Conservation (phyloP, 331 rosid genomes). For the Telfairia occidentalis region DNA sequence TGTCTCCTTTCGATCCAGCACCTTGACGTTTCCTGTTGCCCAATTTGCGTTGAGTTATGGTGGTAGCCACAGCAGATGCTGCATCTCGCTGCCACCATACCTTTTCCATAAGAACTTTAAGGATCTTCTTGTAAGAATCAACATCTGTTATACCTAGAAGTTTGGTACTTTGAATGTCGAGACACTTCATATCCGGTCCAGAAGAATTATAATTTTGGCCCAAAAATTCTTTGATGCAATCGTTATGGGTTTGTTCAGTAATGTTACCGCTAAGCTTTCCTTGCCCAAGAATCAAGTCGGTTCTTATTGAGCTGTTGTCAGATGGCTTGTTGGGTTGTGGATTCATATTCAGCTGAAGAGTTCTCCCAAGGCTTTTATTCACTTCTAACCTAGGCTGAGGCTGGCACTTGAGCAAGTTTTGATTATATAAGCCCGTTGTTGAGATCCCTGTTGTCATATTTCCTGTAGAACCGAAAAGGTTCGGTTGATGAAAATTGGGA, state of each 20-base stretch:
- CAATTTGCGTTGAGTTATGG: conserved; percentile 56
- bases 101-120: conserved; percentile 52
- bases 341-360: conserved; percentile 45
- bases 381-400: conserved; percentile 44
- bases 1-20: conserved; percentile 54
- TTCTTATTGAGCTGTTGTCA: conserved; percentile 50
- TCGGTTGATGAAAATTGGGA: conserved; percentile 58
- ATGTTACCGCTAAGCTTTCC: conserved; percentile 19
- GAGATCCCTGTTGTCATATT: conserved; percentile 33
- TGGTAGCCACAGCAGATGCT: conserved; percentile 64
- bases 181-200: conserved; percentile 37
- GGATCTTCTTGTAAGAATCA: conserved; percentile 66
- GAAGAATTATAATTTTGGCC: not conserved
- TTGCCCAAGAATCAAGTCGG: conserved; percentile 74
- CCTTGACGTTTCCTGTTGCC: conserved; percentile 56
- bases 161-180: conserved; percentile 39
- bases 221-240: conserved; percentile 42
- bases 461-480: conserved; percentile 36
- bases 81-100: conserved; percentile 99
- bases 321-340: conserved; percentile 28
- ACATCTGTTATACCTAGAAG: conserved; percentile 33
- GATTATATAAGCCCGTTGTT: conserved; percentile 34
- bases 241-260: conserved; percentile 33
- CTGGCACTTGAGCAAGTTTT: conserved; percentile 41
- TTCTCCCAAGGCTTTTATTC: conserved; percentile 52